phyloP scores from a whole-genome alignment of 169 alveolate genomes.

The Plasmodium adleri region DNA sequence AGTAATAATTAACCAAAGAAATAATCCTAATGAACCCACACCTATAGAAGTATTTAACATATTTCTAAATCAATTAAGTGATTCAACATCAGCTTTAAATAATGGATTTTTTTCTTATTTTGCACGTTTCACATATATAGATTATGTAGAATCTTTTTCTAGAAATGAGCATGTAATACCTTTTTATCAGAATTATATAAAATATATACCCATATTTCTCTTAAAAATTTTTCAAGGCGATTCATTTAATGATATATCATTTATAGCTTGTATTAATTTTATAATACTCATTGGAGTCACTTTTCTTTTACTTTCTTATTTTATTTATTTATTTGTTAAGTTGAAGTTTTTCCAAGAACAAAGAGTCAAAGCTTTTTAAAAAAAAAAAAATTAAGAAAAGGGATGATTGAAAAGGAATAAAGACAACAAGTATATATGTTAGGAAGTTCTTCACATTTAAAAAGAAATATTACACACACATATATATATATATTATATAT shows the following conservation, averaged over 20 bases:
- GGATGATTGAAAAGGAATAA: background rate
- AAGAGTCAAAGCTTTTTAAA: slow-evolving; percentile 25
- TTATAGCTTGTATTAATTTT: slow-evolving; percentile 46
- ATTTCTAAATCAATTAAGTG: slow-evolving; percentile 59
- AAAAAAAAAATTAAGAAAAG: background rate
- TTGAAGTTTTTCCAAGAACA: slow-evolving; percentile 14
- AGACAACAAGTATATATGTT: background rate
- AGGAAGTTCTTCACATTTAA: too few species aligned
- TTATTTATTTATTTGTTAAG: slow-evolving; percentile 35
- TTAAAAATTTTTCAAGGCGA: slow-evolving; percentile 30
- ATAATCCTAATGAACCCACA: slow-evolving; percentile 59
- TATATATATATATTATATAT: too few species aligned
- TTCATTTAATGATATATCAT: slow-evolving; percentile 37
- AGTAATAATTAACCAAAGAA: slow-evolving; percentile 28
- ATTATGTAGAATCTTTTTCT: slow-evolving; percentile 51
- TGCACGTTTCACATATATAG: slow-evolving; percentile 65
- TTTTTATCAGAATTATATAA: slow-evolving; percentile 22
- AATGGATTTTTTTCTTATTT: slow-evolving; percentile 60
- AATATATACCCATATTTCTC: slow-evolving; percentile 37
- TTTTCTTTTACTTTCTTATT: slow-evolving; percentile 25
- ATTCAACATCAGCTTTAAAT: slow-evolving; percentile 48
- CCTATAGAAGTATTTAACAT: slow-evolving; percentile 57
- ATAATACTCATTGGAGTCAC: slow-evolving; percentile 36
- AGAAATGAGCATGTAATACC: slow-evolving; percentile 25
- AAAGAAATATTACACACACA: too few species aligned